phyloP scores from a whole-genome alignment of 2,329 filamentous ascomycete genomes.

The Colletotrichum endophyticum region DNA sequence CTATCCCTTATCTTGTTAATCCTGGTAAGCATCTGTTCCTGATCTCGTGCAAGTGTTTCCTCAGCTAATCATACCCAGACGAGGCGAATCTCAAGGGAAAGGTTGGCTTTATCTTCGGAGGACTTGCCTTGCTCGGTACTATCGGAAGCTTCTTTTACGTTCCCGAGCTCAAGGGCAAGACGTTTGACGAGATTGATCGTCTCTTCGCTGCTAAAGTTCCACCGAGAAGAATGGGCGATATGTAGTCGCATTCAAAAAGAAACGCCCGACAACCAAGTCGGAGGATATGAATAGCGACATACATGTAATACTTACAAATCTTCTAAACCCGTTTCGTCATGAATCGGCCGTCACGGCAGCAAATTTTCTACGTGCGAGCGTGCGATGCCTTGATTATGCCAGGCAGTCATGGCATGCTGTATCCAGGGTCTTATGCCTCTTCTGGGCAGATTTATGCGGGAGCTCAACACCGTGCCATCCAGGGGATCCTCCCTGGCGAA shows the following conservation, averaged over 20 bases:
- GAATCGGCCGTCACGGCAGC: no score
- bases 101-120: constrained; percentile 27
- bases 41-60: no score
- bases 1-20: constrained; percentile 30
- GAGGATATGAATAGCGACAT: not conserved
- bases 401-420: no score
- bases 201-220: constrained; percentile 29
- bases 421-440: accelerated
- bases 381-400: no score
- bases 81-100: constrained; percentile 37
- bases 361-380: accelerated
- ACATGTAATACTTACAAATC: no score
- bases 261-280: accelerated
- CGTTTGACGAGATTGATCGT: constrained; percentile 28
- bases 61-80: not conserved
- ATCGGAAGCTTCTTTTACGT: constrained; percentile 24
- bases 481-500: no score
- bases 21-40: not conserved
- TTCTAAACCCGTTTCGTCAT: not conserved
- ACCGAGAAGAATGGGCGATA: not conserved
- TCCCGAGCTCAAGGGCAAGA: constrained; percentile 26
- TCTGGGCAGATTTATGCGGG: no score
- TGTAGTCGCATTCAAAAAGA: not conserved
- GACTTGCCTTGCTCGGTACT: constrained; percentile 20
- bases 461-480: no score